Base-by-base conservation (phyloP, 805 yeast genomes). In the Pichia nanzhaoensis region DNA sequence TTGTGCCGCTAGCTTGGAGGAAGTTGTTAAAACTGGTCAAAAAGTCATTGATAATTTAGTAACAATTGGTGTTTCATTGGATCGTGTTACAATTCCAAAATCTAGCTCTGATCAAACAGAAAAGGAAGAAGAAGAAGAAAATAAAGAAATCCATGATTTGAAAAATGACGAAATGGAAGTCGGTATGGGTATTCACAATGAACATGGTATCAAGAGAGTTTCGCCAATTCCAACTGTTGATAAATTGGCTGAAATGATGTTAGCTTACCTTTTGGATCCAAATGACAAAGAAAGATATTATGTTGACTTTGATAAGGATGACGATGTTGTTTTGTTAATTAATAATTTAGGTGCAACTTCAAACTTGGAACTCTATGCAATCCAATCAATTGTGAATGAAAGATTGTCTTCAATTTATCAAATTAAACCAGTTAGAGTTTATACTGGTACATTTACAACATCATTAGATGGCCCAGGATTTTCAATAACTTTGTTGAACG, bases 111-210 rank as follows among this genome's bases (percentile, higher is more conserved):
- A 28, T 18, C 30, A 37, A 14, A 34, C 30, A 7, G 47, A 32
- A 9, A 46, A 45, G 14, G 52, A 49, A 3, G 50, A 49, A n/a
- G 56, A 53, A 10, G 61, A 59, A 22, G 61, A 67, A 37, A 78
- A 72, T 37, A 65, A 63, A 28, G 50, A 55, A n/a, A 39, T 54
- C 7, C 66, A 64, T 42, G 61, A 65, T 45, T 73, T 87, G 50
- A 73, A 66, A 22, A 72, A 64, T 4, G 69, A 79, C 47, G 87
- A 85, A 63, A 82, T 84, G 59, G 98, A 90, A 63, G 73, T 90
- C 47, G 98, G 98, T 22, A 82, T 90, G 80, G 98, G 98, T 37
- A 90, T 90, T 49, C 98, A 90, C 65, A 90, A 90, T 57, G 98
- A 90, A 62, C 93, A 96, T 1, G 97, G 97, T 50, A 80, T 80